Conservation (phyloP, 768 basidiomycete genomes). For the Candolleomyces aberdarensis region DNA sequence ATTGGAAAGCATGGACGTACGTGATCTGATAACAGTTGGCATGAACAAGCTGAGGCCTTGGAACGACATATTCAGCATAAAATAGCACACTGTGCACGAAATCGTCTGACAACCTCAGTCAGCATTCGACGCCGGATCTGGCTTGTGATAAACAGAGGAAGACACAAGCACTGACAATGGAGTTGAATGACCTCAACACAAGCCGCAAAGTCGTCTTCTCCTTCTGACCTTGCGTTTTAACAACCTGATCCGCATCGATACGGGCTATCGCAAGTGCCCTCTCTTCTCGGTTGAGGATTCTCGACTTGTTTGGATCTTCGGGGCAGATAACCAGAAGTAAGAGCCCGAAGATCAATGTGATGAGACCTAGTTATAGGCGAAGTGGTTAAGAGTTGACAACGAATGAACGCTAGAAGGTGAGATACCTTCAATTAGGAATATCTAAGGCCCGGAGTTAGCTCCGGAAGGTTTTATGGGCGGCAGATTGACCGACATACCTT, state of each 20-base stretch:
- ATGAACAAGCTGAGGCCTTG: conserved; percentile 44
- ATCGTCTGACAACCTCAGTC: conserved; percentile 19
- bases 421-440: conserved; percentile 30
- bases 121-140: too few species aligned
- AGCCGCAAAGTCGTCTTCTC: conserved; percentile 11
- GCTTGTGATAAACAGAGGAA: neutral
- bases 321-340: conserved; percentile 21
- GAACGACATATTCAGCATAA: conserved; percentile 40
- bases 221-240: conserved; percentile 8
- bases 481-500: conserved; percentile 21
- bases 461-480: neutral
- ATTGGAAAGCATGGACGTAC: conserved; percentile 23
- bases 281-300: conserved; percentile 23
- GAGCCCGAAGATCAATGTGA: conserved; percentile 23
- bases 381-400: neutral
- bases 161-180: conserved; percentile 8
- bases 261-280: conserved; percentile 22
- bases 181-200: conserved; percentile 13
- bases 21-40: conserved; percentile 43
- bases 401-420: neutral
- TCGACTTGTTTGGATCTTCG: conserved; percentile 20
- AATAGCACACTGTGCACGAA: conserved; percentile 26
- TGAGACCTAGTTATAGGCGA: conserved; percentile 14
- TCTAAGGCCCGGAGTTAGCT: conserved; percentile 12
- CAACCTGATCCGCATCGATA: conserved; percentile 23